These are phyloP conservation scores for Helicosporidium sp. DNA, from an alignment of 139 green algal species.

Conservation along the genomic window DNA sequence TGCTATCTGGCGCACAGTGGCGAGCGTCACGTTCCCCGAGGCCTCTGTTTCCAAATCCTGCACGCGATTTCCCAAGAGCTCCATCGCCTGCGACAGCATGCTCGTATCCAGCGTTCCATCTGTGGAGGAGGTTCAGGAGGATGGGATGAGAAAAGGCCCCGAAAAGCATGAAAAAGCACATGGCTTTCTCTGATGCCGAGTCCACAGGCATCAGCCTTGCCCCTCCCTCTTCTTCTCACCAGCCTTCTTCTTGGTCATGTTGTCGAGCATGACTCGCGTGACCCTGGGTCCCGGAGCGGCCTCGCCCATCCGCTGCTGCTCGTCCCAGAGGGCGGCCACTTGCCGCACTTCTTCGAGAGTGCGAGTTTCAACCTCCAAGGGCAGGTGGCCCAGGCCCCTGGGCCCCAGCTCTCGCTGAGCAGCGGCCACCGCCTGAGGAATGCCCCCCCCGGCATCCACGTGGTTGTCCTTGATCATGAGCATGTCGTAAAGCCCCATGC, in stretches of 20 bases:
- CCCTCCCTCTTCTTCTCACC: constrained; percentile 1
- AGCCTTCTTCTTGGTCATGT: constrained; percentile 60
- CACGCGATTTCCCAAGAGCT: constrained; percentile 16
- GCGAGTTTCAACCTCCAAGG: constrained; percentile 78
- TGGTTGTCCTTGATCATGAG: constrained; percentile 99
- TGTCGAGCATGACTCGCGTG: constrained; percentile 89
- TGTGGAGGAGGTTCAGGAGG: constrained; percentile 2
- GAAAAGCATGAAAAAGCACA: not conserved
- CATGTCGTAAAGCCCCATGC: constrained; percentile 87
- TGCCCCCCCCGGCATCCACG: constrained; percentile 80
- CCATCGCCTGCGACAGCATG: constrained; percentile 40
- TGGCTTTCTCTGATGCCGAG: not conserved
- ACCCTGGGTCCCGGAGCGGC: constrained; percentile 15
- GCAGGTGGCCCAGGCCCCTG: constrained; percentile 18
- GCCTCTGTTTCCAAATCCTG: constrained; percentile 90
- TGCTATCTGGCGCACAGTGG: constrained; percentile 62
- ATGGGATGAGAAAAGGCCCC: not conserved
- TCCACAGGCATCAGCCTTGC: not conserved
- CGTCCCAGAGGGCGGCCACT: constrained; percentile 35
- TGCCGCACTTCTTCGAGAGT: constrained; percentile 75
- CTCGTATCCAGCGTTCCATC: constrained; percentile 57
- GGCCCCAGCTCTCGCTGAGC: constrained; percentile 24
- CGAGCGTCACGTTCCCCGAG: constrained; percentile 78
- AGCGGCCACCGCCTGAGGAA: constrained; percentile 35
- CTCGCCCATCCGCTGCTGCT: constrained; percentile 2